Base-by-base conservation (phyloP, 208 protist species). In the Naegleria lovaniensis region DNA sequence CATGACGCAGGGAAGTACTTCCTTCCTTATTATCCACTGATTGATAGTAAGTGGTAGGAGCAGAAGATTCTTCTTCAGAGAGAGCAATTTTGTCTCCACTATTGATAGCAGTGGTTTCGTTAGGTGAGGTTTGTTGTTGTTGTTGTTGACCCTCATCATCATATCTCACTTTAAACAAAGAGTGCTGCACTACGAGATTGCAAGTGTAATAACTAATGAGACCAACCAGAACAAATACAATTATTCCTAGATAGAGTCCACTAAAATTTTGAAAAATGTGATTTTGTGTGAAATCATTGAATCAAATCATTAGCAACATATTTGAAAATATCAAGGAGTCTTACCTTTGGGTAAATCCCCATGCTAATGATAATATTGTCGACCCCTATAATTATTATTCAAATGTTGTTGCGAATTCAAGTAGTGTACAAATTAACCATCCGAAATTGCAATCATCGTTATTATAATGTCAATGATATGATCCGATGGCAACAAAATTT, bases 191-290 rank as follows among this genome's bases (percentile, higher is more conserved):
- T 13, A 88, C 43, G 0, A 88, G 22, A 40, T 29, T 52, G 9
- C 39, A 58, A 39, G 85, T 88, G 41, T 88, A 88, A 39, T 88
- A 88, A 39, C n/a, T 40, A 58, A 88, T 88, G 5, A 88, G 55
- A 16, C 41, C 85, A n/a, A 88, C 43, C 9, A 48, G 22, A 88
- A 88, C 25, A 88, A 88, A 88, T 58, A 88, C 43, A 33, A 88
- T 58, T 13, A 51, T 39, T 38, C 85, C 85, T 58, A 88, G 22
- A 36, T 33, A 36, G 5, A 88, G 16, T 19, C 85, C 85, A 79
- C 67, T 79, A 36, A 36, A 36, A 29, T 4, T 67, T 4, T 15
- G 2, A 16, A 75, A 75, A 75, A n/a, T n/a, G n/a, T n/a, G n/a
- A n/a, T n/a, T n/a, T n/a, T n/a, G n/a, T n/a, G n/a, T n/a, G n/a